Base-by-base conservation (phyloP, 805 yeast species). In the Myxozyma mucilagina region DNA sequence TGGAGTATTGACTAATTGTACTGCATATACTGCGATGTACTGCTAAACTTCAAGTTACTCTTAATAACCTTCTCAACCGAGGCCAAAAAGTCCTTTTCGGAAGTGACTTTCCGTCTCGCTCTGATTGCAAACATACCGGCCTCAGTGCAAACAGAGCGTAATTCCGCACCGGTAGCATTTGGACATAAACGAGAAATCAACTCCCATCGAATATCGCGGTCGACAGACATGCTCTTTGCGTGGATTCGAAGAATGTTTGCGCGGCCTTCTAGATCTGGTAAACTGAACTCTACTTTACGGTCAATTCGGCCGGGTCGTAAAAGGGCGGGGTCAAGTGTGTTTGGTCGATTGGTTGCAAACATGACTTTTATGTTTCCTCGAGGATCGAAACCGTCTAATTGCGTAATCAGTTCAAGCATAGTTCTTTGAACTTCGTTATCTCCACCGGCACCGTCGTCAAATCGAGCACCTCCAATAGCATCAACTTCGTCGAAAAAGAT, bases 41-140 rank as follows among this genome's bases (percentile, higher is more conserved):
- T 88, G 76, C 96, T 87, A 81, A 94, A 94, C 82, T 94, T 96
- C 86, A 92, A 86, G 80, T 94, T 93, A 71, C 99, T 98, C 82
- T 93, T 94, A 72, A 94, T 94, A 63, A 94, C 99, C 81, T 94
- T 94, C 71, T 94, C 99, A 49, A 94, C 99, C 38, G 99, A 97
- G 69, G 93, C 91, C 71, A 94, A 80, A 82, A 94, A 94, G 76
- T 94, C 99, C 81, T 94, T 94, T 75, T 94, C 99, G 32, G 96
- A 87, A 42, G 99, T 98, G 47, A 94, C 97, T 80, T 94, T 94
- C 79, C 99, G 84, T 77, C 99, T 86, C 18, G 98, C 97, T 71
- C 99, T 85, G 58, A 94, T 94, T 48, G 99, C 99, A 80, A 92
- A 94, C 99, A 94, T 94, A 71, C 99, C 99, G 3, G 99, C 99